Base-by-base conservation (phyloP, 768 basidiomycete genomes). In the Mrakia frigida region DNA sequence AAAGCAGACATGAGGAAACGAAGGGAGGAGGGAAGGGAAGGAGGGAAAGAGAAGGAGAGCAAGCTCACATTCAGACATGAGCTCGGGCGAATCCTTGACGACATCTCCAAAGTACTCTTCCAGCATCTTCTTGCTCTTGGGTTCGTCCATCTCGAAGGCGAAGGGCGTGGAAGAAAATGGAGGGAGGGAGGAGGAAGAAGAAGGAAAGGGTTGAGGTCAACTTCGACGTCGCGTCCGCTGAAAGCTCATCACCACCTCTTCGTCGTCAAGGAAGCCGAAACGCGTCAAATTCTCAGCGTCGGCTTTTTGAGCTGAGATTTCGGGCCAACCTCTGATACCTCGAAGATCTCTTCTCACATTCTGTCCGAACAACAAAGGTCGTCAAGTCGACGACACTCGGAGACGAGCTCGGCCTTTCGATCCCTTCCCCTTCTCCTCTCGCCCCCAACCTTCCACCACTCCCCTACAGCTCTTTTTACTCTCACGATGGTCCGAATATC, bases 401-500 rank as follows among this genome's bases (percentile, higher is more conserved):
- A 2, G 18, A 18, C 2, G 39, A 68, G 65, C 65, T 68, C 65
- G 63, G 21, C 6, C 65, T 68, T 37, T 39, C 65, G 65, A 68
- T 68, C 65, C 35, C 61, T 33, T 16, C 61, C 61, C 31, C 14
- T 21, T 33, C 61, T 37, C 35, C 61, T 21, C 16, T 61, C 5
- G 28, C n/a, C 23, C 37, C 18, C 43, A 23, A 39, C 39, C 18
- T 21, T 18, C 21, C 23, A n/a, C n/a, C n/a, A n/a, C 37, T n/a
- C 39, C 37, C 21, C 16, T 39, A 2, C 35, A 4, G 16, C 7
- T 6, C 25, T 9, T 5, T 35, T 4, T 37, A 6, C 18, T 53
- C 25, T 60, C 18, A 31, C 31, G 35, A 76, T 76, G 75, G 75
- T 93, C 91, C 90, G 92, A 79, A 83, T 93, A 78, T 90, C 90